Evolutionary conservation across 2,329 filamentous ascomycete genomes (phyloP).

Genomic region (Pezicula neosporulosa): DNA sequence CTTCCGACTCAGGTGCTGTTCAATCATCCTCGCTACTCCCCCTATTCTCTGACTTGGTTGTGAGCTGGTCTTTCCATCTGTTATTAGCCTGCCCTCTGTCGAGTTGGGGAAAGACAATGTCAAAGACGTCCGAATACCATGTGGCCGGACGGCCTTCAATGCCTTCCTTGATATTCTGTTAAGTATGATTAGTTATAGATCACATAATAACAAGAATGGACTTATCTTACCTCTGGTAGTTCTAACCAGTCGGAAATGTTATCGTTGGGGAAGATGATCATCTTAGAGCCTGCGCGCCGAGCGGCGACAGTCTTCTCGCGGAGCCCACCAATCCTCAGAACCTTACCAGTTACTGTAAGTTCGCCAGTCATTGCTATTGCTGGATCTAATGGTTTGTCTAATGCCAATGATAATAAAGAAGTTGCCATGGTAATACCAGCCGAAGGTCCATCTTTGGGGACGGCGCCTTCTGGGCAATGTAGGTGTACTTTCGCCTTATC

Average conservation of each 20-base stretch:
- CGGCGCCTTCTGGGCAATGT: constrained; percentile 94
- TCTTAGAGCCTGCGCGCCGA: constrained; percentile 85
- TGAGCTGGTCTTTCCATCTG: constrained; percentile 40
- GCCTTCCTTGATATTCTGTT: constrained; percentile 94
- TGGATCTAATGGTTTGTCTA: constrained; percentile 75
- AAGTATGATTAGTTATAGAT: constrained; percentile 14
- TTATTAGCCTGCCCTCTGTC: constrained; percentile 71
- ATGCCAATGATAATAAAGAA: constrained; percentile 77
- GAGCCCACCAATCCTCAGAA: constrained; percentile 88
- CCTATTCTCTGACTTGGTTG: constrained; percentile 30
- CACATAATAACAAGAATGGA: constrained; percentile 3
- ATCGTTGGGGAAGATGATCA: constrained; percentile 90
- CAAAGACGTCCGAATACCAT: constrained; percentile 94
- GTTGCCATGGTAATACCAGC: constrained; percentile 99
- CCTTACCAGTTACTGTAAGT: constrained; percentile 94
- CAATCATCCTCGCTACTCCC: constrained; percentile 28
- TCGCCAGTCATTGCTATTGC: constrained; percentile 98
- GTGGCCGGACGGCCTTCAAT: constrained; percentile 86
- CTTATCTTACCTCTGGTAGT: constrained; percentile 77
- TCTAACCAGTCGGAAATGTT: constrained; percentile 98
- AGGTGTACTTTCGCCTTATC: constrained; percentile 93
- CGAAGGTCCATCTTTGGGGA: constrained; percentile 89
- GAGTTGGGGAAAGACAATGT: constrained; percentile 81
- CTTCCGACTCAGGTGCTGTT: background rate
- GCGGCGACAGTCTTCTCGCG: constrained; percentile 97